Conservation (phyloP, 139 green algal species). For the Volvox africanus region DNA sequence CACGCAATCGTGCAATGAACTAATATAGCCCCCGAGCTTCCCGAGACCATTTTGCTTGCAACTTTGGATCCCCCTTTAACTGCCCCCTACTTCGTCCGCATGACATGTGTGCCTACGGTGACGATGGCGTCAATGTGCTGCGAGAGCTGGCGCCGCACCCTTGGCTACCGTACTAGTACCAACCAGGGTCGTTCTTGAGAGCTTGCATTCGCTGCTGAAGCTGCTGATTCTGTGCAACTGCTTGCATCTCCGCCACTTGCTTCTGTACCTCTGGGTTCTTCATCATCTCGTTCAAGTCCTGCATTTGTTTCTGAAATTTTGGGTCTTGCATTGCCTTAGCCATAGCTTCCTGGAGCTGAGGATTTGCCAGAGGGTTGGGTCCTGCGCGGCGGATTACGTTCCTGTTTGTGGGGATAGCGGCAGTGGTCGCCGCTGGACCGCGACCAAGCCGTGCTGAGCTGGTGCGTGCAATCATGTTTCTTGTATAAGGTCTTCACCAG, state of each 20-base stretch:
- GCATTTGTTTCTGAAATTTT: constrained; percentile 58
- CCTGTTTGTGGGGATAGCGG: background rate
- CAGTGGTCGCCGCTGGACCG: background rate
- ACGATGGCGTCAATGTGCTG: too few relatives aligned
- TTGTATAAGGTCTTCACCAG: too few relatives aligned
- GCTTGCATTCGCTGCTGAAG: constrained; percentile 60
- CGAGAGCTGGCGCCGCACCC: too few relatives aligned
- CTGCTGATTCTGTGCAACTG: constrained; percentile 60
- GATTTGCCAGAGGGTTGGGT: background rate
- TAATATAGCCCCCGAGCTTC: too few relatives aligned
- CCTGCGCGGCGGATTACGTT: background rate
- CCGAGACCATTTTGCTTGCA: too few relatives aligned
- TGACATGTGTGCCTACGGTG: too few relatives aligned
- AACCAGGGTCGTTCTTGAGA: constrained; percentile 72
- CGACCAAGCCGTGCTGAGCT: background rate
- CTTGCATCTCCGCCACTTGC: constrained; percentile 73
- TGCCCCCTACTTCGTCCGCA: too few relatives aligned
- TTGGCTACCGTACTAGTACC: background rate
- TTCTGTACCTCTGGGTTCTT: constrained; percentile 69
- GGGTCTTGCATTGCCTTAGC: constrained; percentile 29
- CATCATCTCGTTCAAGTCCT: constrained; percentile 80
- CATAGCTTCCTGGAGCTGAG: background rate
- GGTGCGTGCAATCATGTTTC: background rate
- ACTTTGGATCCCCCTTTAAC: too few relatives aligned
- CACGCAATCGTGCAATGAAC: too few relatives aligned